Evolutionary conservation across 2,329 filamentous ascomycete genomes (phyloP), one percentile per base, ranked within the genome.

Genomic region (Nigrospora sphaerica): DNA sequence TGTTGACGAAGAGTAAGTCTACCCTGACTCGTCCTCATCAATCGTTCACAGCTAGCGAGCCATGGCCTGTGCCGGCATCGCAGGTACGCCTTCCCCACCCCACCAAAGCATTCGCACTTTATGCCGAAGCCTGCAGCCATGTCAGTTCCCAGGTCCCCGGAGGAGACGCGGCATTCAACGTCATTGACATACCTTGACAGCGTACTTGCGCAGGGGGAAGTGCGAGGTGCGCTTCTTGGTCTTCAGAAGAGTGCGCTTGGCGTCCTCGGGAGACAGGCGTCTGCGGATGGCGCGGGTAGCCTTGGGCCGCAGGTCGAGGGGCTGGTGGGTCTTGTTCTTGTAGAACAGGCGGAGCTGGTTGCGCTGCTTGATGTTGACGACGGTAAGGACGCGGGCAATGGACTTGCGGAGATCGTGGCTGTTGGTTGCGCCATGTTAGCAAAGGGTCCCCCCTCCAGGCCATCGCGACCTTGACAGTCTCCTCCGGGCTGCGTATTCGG

Each of bases 311-410:
- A 98, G 91, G 74, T 98, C 95, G 71, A 98, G 89, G 58, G 93
- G 93, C 57, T 90, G 77, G 83, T 96, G 96, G 83, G 96, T 97
- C 88, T 97, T 97, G 85, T 86, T 87, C 83, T 95, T 95, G 85
- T 98, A 98, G 87, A 97, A 97, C 61, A 97, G 81, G 65, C 91
- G 90, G 66, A 98, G 89, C 79, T 97, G 91, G 61, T 89, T 81
- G 73, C 95, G 87, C 81, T 98, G 93, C 84, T 95, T 97, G 76
- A 90, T 86, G 83, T 97, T 98, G 85, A 98, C 95, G 79, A 98
- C 83, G 74, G 93, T 98, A 66, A 98, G 85, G 75, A 96, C 88
- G 70, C 92, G 91, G 69, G 93, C 95, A 75, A 98, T 96, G 59
- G 91, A 95, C 84, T 98, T 98, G 81, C 93, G 91, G 72, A 98